phyloP scores from a whole-genome alignment of 2,329 filamentous ascomycete species.

The Cladobotryum mycophilum region DNA sequence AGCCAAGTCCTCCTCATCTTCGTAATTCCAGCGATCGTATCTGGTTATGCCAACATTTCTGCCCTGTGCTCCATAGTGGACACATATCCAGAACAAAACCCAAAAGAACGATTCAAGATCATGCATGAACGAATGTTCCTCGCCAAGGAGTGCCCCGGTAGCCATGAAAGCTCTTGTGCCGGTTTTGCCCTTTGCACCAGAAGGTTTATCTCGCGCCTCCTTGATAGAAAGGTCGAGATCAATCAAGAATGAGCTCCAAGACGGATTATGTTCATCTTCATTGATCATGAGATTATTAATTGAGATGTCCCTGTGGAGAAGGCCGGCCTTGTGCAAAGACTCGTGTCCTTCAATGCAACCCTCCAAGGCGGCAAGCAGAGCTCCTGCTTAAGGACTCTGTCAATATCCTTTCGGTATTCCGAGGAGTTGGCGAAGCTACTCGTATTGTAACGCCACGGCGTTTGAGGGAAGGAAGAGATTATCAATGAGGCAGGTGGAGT shows the following conservation, averaged over 20 bases:
- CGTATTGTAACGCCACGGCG: no score
- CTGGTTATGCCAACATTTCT: constrained; percentile 2
- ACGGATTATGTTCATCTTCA: constrained; percentile 33
- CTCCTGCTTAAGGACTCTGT: no score
- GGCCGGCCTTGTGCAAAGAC: constrained; percentile 27
- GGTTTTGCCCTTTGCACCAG: constrained; percentile 35
- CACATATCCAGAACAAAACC: constrained; percentile 42
- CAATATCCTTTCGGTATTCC: no score
- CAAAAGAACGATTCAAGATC: constrained; percentile 44
- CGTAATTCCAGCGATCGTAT: no score
- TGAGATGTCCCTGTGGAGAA: constrained; percentile 13
- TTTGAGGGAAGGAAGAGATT: no score
- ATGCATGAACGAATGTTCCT: constrained; percentile 41
- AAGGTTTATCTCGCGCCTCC: constrained; percentile 25
- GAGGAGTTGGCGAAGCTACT: no score
- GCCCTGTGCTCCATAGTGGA: constrained; percentile 25
- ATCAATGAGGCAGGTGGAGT: no score
- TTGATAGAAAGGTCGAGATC: constrained; percentile 35
- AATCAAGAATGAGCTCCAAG: constrained; percentile 34
- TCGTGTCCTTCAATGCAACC: constrained; percentile 31
- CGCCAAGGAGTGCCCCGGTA: constrained; percentile 34
- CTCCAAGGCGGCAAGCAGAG: constrained; percentile 29
- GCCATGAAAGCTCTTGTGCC: constrained; percentile 42
- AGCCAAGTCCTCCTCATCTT: no score
- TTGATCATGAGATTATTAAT: constrained; percentile 42